Conservation (phyloP, 2,329 filamentous ascomycete genomes). For the Dactylonectria estremocensis region DNA sequence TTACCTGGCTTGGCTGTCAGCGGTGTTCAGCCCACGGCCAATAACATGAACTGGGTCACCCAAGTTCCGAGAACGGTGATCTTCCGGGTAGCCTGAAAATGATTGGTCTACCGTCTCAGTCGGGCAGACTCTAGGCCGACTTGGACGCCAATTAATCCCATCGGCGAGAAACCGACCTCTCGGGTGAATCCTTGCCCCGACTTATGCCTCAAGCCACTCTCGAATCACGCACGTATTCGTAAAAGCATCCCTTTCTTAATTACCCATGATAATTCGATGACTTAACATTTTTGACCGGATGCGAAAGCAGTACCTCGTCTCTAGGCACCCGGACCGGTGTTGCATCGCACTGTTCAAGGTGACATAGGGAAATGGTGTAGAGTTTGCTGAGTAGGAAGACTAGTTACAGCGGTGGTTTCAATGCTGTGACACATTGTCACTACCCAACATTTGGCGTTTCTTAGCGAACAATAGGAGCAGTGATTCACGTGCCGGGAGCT, state of each 20-base stretch:
- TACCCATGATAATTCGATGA: background rate
- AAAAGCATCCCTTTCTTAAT: background rate
- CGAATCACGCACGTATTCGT: background rate
- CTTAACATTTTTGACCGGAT: background rate
- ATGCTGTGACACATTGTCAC: no score
- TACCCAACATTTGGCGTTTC: no score
- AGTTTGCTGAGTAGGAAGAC: no score
- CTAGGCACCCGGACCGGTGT: no score
- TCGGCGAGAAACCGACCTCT: conserved; percentile 6
- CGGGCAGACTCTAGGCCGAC: conserved; percentile 12
- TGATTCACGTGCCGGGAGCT: no score
- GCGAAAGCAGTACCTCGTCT: background rate
- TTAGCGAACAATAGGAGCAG: no score
- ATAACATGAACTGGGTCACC: background rate
- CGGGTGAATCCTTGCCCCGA: conserved; percentile 8
- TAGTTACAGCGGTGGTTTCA: no score
- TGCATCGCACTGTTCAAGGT: background rate
- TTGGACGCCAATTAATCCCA: background rate
- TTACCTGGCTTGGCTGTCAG: background rate
- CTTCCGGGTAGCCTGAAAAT: background rate
- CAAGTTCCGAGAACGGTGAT: background rate
- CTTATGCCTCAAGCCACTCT: background rate
- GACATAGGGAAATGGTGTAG: no score
- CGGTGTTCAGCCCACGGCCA: background rate
- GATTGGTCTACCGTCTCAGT: conserved; percentile 5